A percentile compares a stretch with the other conserved stretches of the same genome.
phyloP scores from a whole-genome alignment of 768 basidiomycete species.

The Termitomyces sp. region DNA sequence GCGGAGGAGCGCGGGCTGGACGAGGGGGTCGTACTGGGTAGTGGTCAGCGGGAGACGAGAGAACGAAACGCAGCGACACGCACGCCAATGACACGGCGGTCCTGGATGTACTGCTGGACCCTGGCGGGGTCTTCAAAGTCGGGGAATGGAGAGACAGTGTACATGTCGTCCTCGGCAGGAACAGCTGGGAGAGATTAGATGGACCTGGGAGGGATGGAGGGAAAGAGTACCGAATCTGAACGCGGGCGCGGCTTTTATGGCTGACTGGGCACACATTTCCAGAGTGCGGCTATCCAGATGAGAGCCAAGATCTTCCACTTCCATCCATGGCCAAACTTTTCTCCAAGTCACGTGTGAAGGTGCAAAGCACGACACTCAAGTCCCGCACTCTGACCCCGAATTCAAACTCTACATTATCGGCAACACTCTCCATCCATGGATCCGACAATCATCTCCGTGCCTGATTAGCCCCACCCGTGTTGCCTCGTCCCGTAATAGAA shows the following conservation, averaged over 20 bases:
- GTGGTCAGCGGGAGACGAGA: too few relatives aligned
- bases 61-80: too few relatives aligned
- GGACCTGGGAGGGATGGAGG: conserved; percentile 14
- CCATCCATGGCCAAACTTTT: conserved; percentile 1
- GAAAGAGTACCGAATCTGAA: conserved; percentile 31
- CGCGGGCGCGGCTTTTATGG: conserved; percentile 16
- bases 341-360: neutral
- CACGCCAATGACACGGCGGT: conserved; percentile 66
- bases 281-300: too few relatives aligned
- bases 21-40: conserved; percentile 94
- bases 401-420: conserved; percentile 69
- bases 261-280: neutral
- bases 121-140: conserved; percentile 57
- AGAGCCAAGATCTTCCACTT: neutral
- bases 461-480: too few relatives aligned
- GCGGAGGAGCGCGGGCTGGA: conserved; percentile 86
- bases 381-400: conserved; percentile 52
- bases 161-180: conserved; percentile 35
- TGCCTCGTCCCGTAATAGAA: conserved; percentile 35
- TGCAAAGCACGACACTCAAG: too few relatives aligned
- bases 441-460: too few relatives aligned
- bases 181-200: conserved; percentile 27
- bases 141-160: conserved; percentile 58
- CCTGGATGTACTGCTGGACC: conserved; percentile 71
- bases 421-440: too few relatives aligned